These are phyloP conservation scores for Eimeria praecox DNA, from an alignment of 169 alveolate genomes.

Conservation along the genomic window DNA sequence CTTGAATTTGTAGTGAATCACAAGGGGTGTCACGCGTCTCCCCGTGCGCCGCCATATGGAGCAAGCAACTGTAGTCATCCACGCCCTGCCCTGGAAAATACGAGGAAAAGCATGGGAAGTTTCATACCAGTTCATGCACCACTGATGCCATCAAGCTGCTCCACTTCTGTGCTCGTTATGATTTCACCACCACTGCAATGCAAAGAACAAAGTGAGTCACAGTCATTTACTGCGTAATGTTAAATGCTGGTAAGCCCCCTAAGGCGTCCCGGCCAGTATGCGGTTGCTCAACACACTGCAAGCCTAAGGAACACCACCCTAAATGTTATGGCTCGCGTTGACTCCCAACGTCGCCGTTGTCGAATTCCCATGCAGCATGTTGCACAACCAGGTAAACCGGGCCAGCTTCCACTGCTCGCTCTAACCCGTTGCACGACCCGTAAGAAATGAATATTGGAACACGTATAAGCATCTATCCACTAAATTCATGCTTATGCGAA, in stretches of 20 bases:
- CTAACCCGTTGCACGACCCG: background rate
- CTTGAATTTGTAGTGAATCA: background rate
- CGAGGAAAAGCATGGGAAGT: background rate
- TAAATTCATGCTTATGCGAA: background rate
- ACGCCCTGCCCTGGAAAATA: background rate
- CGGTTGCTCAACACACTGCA: background rate
- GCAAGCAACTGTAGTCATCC: background rate
- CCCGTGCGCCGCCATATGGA: background rate
- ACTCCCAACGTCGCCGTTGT: background rate
- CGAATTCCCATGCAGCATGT: background rate
- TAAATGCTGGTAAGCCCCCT: background rate
- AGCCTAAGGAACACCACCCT: background rate
- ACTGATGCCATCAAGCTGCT: background rate
- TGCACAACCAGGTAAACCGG: background rate
- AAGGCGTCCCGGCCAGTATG: background rate
- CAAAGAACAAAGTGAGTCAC: background rate
- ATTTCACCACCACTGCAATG: background rate
- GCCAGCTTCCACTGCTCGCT: background rate
- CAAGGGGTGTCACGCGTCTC: background rate
- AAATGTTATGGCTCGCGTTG: background rate
- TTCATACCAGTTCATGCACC: background rate
- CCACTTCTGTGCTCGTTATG: background rate
- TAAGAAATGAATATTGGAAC: background rate
- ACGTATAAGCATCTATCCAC: background rate
- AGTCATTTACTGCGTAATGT: background rate